These are phyloP conservation scores for Asterophora lycoperdoides DNA, from an alignment of 768 basidiomycete genomes.

Conservation along the genomic window DNA sequence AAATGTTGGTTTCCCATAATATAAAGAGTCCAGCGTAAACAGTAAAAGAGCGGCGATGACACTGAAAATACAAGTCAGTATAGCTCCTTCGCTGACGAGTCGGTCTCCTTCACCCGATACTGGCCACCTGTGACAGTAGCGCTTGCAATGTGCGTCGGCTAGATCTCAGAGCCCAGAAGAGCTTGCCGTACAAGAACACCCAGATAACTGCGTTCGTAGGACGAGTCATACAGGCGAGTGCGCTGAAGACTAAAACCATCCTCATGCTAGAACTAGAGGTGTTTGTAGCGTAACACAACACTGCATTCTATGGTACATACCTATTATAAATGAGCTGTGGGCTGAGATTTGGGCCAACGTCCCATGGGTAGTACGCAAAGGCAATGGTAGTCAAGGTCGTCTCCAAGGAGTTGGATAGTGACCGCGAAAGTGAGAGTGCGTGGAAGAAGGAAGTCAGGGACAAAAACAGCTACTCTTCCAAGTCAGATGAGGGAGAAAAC, in stretches of 20 bases:
- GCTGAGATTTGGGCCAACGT: slow-evolving; percentile 32
- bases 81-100: neutral
- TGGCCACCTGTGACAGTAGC: slow-evolving; percentile 35
- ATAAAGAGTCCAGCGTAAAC: slow-evolving; percentile 60
- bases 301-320: slow-evolving; percentile 20
- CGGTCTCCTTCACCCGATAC: slow-evolving; percentile 40
- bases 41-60: slow-evolving; percentile 22
- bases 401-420: slow-evolving; percentile 91
- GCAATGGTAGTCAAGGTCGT: slow-evolving; percentile 81
- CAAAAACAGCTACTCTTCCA: slow-evolving; percentile 55
- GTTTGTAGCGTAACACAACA: neutral
- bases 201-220: slow-evolving; percentile 89
- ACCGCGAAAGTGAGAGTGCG: slow-evolving; percentile 75
- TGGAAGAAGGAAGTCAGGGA: slow-evolving; percentile 88
- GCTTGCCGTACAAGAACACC: slow-evolving; percentile 58
- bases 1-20: slow-evolving; percentile 62
- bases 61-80: slow-evolving; percentile 17
- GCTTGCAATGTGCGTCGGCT: slow-evolving; percentile 25
- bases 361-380: slow-evolving; percentile 75
- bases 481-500: slow-evolving; percentile 1
- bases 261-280: slow-evolving; percentile 28
- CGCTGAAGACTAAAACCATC: slow-evolving; percentile 54
- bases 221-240: slow-evolving; percentile 75
- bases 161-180: slow-evolving; percentile 52
- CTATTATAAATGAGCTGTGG: slow-evolving; percentile 37